phyloP scores from a whole-genome alignment of 1,284 basidiomycete species.

The Phaffia rhodozyma region DNA sequence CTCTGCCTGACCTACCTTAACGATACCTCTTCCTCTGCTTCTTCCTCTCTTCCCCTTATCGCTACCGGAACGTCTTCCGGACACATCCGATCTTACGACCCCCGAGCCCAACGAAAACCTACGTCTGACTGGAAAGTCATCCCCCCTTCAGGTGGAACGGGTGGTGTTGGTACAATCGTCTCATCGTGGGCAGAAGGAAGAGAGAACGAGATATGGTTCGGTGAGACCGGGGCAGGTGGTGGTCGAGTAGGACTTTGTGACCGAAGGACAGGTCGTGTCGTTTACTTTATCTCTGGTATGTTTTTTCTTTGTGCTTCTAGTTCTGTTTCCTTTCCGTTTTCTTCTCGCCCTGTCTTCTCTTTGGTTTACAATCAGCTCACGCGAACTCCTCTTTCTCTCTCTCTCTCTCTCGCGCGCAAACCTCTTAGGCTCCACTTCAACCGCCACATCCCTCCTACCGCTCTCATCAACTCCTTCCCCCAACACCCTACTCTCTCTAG shows the following conservation, averaged over 20 bases:
- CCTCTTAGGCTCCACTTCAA: slow-evolving; percentile 24
- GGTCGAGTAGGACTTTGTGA: slow-evolving; percentile 51
- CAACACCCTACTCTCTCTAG: slow-evolving; percentile 28
- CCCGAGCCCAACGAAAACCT: slow-evolving; percentile 56
- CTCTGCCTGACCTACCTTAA: slow-evolving; percentile 50
- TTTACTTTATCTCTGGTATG: slow-evolving; percentile 37
- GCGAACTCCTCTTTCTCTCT: slow-evolving; percentile 42
- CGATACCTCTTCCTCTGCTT: slow-evolving; percentile 25
- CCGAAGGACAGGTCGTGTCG: slow-evolving; percentile 54
- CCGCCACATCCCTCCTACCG: slow-evolving; percentile 28
- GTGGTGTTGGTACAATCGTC: background rate
- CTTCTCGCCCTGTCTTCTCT: no score
- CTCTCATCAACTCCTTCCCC: slow-evolving; percentile 20
- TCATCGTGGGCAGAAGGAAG: background rate
- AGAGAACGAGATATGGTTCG: slow-evolving; percentile 9
- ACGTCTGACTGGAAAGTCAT: slow-evolving; percentile 29
- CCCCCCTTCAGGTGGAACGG: background rate
- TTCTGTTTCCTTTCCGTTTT: no score
- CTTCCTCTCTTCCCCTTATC: slow-evolving; percentile 35
- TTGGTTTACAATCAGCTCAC: no score
- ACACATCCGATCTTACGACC: slow-evolving; percentile 67
- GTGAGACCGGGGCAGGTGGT: slow-evolving; percentile 8
- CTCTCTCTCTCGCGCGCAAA: no score
- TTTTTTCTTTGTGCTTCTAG: no score
- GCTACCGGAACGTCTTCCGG: slow-evolving; percentile 65